phyloP scores from a whole-genome alignment of 805 yeast species.

The Torulaspora indica region DNA sequence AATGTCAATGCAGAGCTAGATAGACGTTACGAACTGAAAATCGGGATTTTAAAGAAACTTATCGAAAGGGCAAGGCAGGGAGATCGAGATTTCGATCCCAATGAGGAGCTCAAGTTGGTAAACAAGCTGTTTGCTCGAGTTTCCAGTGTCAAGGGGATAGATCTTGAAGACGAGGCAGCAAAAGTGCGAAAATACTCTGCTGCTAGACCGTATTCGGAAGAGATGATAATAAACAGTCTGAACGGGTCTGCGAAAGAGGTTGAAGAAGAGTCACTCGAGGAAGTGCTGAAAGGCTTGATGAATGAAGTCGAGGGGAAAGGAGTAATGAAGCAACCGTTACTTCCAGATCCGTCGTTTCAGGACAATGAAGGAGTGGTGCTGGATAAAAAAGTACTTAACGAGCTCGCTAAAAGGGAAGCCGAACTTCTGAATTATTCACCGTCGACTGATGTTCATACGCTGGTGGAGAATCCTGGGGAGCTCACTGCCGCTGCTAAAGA shows the following conservation, averaged over 20 bases:
- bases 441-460: constrained; percentile 35
- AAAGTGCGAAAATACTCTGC: constrained; percentile 9
- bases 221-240: constrained; percentile 29
- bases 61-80: constrained; percentile 40
- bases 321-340: not conserved
- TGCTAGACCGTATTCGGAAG: constrained; percentile 9
- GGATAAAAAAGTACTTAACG: constrained; percentile 16
- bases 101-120: constrained; percentile 39
- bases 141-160: constrained; percentile 15
- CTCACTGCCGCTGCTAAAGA: constrained; percentile 38
- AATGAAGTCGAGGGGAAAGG: constrained; percentile 19
- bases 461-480: constrained; percentile 41
- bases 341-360: not conserved
- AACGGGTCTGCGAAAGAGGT: constrained; percentile 17
- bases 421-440: constrained; percentile 31
- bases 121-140: constrained; percentile 33
- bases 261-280: constrained; percentile 29
- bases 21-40: constrained; percentile 37
- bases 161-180: constrained; percentile 20
- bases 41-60: constrained; percentile 38
- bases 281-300: constrained; percentile 31
- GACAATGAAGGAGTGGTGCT: constrained; percentile 18
- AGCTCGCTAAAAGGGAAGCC: constrained; percentile 23
- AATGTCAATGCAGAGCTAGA: constrained; percentile 40
- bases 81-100: constrained; percentile 37